phyloP scores from a whole-genome alignment of 2,329 filamentous ascomycete species.

The Cyphellophora attinorum region DNA sequence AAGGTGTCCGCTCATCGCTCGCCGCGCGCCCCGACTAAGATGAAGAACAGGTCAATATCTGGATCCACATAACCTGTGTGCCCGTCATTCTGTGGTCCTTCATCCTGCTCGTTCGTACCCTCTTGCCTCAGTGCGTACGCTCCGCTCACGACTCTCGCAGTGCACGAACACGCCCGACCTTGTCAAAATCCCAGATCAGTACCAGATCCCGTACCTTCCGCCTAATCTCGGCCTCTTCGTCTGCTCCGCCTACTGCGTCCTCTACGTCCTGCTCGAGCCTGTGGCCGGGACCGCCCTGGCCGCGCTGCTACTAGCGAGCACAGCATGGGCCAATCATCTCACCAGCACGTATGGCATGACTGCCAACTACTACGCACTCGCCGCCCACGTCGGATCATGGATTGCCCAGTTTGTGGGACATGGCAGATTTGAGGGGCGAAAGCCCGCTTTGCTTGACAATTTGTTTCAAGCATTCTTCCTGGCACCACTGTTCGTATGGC shows the following conservation, averaged over 20 bases:
- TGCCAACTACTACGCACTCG: slow-evolving; percentile 57
- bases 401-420: slow-evolving; percentile 86
- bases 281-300: slow-evolving; percentile 75
- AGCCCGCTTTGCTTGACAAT: slow-evolving; percentile 84
- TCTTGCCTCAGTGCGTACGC: not conserved
- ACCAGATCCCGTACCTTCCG: slow-evolving; percentile 48
- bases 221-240: slow-evolving; percentile 50
- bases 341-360: slow-evolving; percentile 52
- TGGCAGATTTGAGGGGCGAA: slow-evolving; percentile 75
- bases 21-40: slow-evolving; percentile 9
- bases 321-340: slow-evolving; percentile 67
- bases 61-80: slow-evolving; percentile 56
- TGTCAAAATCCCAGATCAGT: slow-evolving; percentile 43
- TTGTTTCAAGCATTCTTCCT: slow-evolving; percentile 84
- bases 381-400: slow-evolving; percentile 67
- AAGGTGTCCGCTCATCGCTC: slow-evolving; percentile 17
- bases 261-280: slow-evolving; percentile 89
- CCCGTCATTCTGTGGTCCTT: slow-evolving; percentile 50
- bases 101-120: slow-evolving; percentile 43
- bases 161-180: slow-evolving; percentile 46
- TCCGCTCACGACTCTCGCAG: slow-evolving; percentile 25
- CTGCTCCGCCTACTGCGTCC: slow-evolving; percentile 56
- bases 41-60: slow-evolving; percentile 47
- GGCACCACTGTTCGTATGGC: slow-evolving; percentile 94
- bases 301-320: slow-evolving; percentile 63